Conservation (phyloP, 805 yeast genomes). For the Teunomyces pallodes region DNA sequence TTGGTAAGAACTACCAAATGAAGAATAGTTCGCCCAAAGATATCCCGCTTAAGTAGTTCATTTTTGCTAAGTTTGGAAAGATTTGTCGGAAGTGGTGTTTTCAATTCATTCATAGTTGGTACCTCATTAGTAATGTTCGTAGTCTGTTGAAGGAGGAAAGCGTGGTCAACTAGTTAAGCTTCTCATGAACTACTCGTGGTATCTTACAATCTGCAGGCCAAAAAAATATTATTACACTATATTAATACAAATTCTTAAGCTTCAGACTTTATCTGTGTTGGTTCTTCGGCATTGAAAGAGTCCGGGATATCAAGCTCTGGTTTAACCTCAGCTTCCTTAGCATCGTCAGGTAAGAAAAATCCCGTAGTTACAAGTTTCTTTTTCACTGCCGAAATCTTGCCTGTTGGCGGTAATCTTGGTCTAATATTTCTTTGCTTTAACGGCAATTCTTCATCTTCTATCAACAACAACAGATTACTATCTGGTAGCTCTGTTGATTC, state of each 20-base stretch:
- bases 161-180: neutral
- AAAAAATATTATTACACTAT: neutral
- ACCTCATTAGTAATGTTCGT: neutral
- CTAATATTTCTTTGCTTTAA: conserved; percentile 70
- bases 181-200: neutral
- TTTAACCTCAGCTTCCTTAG: neutral
- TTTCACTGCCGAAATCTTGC: conserved; percentile 71
- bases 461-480: conserved; percentile 29
- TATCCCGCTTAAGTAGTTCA: conserved; percentile 52
- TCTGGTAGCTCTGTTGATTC: conserved; percentile 42
- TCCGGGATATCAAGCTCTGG: neutral
- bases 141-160: neutral
- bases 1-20: conserved; percentile 55
- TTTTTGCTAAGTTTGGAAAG: conserved; percentile 25
- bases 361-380: conserved; percentile 56
- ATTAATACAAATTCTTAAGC: neutral
- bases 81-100: neutral
- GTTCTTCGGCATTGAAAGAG: neutral
- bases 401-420: conserved; percentile 87
- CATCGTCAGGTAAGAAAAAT: conserved; percentile 49
- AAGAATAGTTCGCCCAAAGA: conserved; percentile 67
- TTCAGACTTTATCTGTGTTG: neutral
- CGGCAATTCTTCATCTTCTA: conserved; percentile 86
- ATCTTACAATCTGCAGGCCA: neutral
- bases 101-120: conserved; percentile 5